Percentiles rank a stretch among this genome's conserved stretches.
phyloP scores from a whole-genome alignment of 371 early-diverging fungal species.

The Rhizopus delemar region DNA sequence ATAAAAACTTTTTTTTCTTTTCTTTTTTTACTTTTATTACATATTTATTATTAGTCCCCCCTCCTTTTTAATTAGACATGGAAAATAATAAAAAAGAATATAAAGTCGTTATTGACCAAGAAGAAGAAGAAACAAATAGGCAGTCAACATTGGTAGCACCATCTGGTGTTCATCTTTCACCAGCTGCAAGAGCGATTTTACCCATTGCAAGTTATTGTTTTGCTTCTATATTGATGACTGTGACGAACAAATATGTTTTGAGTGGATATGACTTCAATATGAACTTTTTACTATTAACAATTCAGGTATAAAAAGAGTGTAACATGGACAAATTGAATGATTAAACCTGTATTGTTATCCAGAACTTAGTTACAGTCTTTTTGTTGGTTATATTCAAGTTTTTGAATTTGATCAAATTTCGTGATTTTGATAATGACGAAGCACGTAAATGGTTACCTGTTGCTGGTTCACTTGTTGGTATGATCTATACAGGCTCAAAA shows the following conservation, averaged over 20 bases:
- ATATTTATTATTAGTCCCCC: neutral
- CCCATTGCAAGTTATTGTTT: constrained; percentile 86
- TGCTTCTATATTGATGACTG: constrained; percentile 90
- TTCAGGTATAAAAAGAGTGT: constrained; percentile 63
- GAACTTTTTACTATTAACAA: constrained; percentile 87
- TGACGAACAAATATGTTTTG: constrained; percentile 92
- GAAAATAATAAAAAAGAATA: constrained; percentile 23
- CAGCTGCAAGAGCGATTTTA: constrained; percentile 50
- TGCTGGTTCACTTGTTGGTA: constrained; percentile 82
- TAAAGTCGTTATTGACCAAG: constrained; percentile 32
- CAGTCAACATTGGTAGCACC: constrained; percentile 36
- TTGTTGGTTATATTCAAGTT: constrained; percentile 58
- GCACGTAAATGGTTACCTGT: constrained; percentile 88
- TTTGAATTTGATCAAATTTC: constrained; percentile 67
- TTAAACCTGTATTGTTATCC: neutral
- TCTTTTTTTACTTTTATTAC: neutral
- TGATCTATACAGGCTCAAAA: constrained; percentile 98
- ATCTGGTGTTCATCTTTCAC: constrained; percentile 41
- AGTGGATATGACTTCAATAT: constrained; percentile 82
- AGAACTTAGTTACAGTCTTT: constrained; percentile 48
- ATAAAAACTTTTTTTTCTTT: neutral
- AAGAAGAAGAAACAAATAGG: constrained; percentile 6
- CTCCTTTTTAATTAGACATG: constrained; percentile 5
- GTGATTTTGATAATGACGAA: constrained; percentile 67
- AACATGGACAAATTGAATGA: too few relatives aligned